Percentiles rank a stretch among this genome's conserved stretches.
Conservation (phyloP, 2,329 filamentous ascomycete species). For the Balansia obtecta region DNA sequence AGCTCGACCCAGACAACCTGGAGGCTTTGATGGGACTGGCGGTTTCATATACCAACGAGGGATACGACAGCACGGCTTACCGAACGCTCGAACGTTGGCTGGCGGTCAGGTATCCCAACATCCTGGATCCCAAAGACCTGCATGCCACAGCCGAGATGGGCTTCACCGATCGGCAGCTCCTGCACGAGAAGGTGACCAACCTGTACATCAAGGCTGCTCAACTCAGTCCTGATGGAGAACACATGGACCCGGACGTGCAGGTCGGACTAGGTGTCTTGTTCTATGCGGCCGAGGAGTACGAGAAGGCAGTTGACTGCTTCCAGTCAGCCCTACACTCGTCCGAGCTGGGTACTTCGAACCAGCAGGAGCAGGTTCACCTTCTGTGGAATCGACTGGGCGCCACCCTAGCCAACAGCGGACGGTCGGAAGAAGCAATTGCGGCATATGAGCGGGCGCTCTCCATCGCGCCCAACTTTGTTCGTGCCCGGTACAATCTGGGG, state of each 20-base stretch:
- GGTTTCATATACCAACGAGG: conserved; percentile 97
- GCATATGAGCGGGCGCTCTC: conserved; percentile 89
- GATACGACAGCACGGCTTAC: conserved; percentile 94
- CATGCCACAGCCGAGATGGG: conserved; percentile 73
- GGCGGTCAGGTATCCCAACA: conserved; percentile 80
- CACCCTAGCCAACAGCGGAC: conserved; percentile 87
- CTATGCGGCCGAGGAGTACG: conserved; percentile 95
- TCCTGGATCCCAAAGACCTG: conserved; percentile 61
- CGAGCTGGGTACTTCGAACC: conserved; percentile 73
- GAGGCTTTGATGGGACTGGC: conserved; percentile 89
- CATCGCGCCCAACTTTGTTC: conserved; percentile 90
- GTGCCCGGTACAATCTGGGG: conserved; percentile 90
- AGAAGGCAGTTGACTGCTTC: conserved; percentile 98
- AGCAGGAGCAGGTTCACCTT: conserved; percentile 76
- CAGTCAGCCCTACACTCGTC: conserved; percentile 77
- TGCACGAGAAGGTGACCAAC: conserved; percentile 83
- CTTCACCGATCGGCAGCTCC: conserved; percentile 81
- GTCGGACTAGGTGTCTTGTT: conserved; percentile 94
- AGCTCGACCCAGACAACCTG: conserved; percentile 75
- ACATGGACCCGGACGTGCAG: conserved; percentile 98
- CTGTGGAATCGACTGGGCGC: conserved; percentile 96
- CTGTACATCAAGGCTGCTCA: conserved; percentile 89
- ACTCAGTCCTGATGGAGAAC: conserved; percentile 78
- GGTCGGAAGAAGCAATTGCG: conserved; percentile 89
- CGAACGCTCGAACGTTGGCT: conserved; percentile 94